Percentiles rank a stretch among this genome's conserved stretches.
Evolutionary conservation across 441 rosid genomes (phyloP).

Genomic region (Pelargonium fulgidum): DNA sequence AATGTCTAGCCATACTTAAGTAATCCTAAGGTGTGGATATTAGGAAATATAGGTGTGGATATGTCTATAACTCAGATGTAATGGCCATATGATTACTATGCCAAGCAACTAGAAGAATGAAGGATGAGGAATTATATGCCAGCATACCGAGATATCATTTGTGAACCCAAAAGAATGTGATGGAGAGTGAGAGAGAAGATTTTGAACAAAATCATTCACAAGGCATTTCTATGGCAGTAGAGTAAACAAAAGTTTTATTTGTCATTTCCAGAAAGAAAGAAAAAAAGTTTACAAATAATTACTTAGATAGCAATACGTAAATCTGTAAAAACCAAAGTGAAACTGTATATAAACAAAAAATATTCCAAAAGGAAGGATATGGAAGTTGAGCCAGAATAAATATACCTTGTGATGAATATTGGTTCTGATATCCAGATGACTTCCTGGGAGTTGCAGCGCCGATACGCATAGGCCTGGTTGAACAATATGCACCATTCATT

Average conservation of each 20-base stretch:
- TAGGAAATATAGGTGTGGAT: too few species aligned
- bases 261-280: neutral
- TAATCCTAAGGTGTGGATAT: too few species aligned
- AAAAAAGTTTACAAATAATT: neutral
- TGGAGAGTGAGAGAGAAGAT: too few species aligned
- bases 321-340: neutral
- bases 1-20: too few species aligned
- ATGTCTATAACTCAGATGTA: neutral
- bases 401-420: constrained; percentile 45
- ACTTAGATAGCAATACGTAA: neutral
- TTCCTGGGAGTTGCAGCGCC: constrained; percentile 95
- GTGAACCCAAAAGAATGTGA: too few species aligned
- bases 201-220: too few species aligned
- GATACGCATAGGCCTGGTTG: constrained; percentile 87
- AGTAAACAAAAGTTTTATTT: neutral
- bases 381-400: neutral
- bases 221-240: neutral
- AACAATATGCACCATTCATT: constrained; percentile 86
- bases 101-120: neutral
- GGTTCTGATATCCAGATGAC: constrained; percentile 69
- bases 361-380: neutral
- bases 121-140: neutral
- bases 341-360: neutral
- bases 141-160: too few species aligned
- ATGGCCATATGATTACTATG: neutral